Evolutionary conservation across 73 alveolate species (phyloP), one percentile per base, ranked within the genome.

Genomic region (Paramecium caudatum): DNA sequence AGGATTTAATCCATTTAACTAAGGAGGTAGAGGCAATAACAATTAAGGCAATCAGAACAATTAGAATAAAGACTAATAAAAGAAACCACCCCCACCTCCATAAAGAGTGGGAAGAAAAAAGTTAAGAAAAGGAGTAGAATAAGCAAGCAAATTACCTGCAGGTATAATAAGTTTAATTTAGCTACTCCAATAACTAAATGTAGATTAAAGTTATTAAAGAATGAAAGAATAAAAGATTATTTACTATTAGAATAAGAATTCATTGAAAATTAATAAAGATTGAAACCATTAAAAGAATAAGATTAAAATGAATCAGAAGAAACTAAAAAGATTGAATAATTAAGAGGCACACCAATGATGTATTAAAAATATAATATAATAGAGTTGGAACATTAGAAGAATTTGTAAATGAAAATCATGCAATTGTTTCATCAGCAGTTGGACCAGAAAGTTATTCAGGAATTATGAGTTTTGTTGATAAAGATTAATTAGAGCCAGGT

Each of bases 401-500:
- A 90, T 95, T 98, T 90, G 97, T 98, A 49, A 99, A 97, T 87
- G 99, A 97, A 92, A 94, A 90, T 68, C 94, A 83, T 82, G 99
- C 99, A 48, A 98, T 98, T 78, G 99, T 98, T 36, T 93, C 98
- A 16, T 92, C 98, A 13, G 93, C 95, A 15, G 96, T 96, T 61
- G 99, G 99, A 55, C 97, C 97, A 16, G 99, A 98, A 96, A 97
- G 95, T 96, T 98, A 98, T 87, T 99, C 97, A 43, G 96, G 97
- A 36, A 97, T 98, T 50, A 94, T 98, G 85, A 96, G 99, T 19
- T 91, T 98, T 47, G 99, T 98, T 6, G 99, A 98, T 92, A 97
- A 98, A 92, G 99, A 98, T 82, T 96, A 96, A 90, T 94, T 98
- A 34, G 99, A 98, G 83, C 98, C 99, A 23, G 99, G 99, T 32